Base-by-base conservation (phyloP, 768 basidiomycete genomes). In the Tylopilus sp. region DNA sequence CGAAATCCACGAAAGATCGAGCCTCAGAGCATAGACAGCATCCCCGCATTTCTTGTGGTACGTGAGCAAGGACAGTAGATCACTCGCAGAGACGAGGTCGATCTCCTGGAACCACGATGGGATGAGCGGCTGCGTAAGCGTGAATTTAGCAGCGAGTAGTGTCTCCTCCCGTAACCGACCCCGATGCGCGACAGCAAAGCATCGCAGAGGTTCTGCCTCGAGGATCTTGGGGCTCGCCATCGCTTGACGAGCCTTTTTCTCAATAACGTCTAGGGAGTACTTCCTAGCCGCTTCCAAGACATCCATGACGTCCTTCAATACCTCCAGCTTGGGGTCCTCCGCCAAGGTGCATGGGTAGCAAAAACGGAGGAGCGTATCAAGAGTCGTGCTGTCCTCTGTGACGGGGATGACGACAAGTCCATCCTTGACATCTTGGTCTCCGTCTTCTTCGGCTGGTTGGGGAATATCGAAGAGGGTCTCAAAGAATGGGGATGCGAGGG, bases 401-500 rank as follows among this genome's bases (percentile, higher is more conserved):
- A 67, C 37, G 1, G 56, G 29, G 8, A 67, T 34, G 34, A 67
- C 65, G 34, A 43, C 40, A 8, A 61, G 53, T 5, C 57, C 51
- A 28, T 63, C 58, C 33, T 34, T 57, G 30, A 40, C 31, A 14
- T 63, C 64, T 44, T 54, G 57, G 19, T 56, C 54, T 6, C 42
- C 36, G 9, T 7, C 41, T 19, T 17, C 55, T 31, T 54, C 25
- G 4, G 34, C 9, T 8, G 68, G 55, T 30, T 72, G 64, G 9
- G 68, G 65, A 7, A 72, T 54, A 25, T 56, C 33, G 46, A 73
- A 69, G 57, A 44, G 42, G 17, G 42, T 12, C 29, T 44, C 42
- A 11, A 44, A 44, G 28, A 74, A 60, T 0, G 69, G 61, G 17
- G 73, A 74, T 3, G 70, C 62, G 11, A 69, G 60, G 24, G 66